phyloP scores from a whole-genome alignment of 2,329 filamentous ascomycete species.

The Alternaria arborescens region DNA sequence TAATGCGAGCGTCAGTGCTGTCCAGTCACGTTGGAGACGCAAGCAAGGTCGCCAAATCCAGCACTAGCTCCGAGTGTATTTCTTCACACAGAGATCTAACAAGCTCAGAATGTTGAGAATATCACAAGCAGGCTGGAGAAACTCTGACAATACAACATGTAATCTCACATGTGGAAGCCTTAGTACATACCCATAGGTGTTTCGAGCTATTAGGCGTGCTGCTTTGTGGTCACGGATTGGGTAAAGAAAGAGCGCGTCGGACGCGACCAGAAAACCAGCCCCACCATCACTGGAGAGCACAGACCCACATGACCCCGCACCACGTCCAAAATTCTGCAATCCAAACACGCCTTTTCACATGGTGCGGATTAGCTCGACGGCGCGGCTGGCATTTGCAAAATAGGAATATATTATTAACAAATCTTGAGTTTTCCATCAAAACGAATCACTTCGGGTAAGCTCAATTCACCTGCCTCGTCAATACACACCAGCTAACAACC shows the following conservation, averaged over 20 bases:
- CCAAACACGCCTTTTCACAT: not conserved
- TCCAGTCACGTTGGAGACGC: not conserved
- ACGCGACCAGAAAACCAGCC: constrained; percentile 12
- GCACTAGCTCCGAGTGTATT: not conserved
- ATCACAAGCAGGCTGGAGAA: too few species aligned
- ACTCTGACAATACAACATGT: not conserved
- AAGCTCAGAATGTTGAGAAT: not conserved
- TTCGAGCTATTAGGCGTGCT: not conserved
- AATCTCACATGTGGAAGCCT: not conserved
- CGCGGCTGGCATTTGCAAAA: not conserved
- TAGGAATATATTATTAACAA: not conserved
- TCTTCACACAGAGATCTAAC: not conserved
- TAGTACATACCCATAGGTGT: constrained; percentile 24
- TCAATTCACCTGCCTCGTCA: too few species aligned
- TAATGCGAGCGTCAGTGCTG: constrained; percentile 10
- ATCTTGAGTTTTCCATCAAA: constrained; percentile 17
- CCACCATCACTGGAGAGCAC: constrained; percentile 26
- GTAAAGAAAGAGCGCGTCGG: constrained; percentile 12
- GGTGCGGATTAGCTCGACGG: fast-evolving
- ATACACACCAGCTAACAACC: too few species aligned
- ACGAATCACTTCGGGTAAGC: constrained; percentile 22
- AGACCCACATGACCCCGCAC: constrained; percentile 23
- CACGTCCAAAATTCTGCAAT: not conserved
- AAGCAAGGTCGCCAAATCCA: constrained; percentile 8
- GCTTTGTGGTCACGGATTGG: constrained; percentile 4